phyloP scores from a whole-genome alignment of 805 yeast genomes.

The Candida chilensis region DNA sequence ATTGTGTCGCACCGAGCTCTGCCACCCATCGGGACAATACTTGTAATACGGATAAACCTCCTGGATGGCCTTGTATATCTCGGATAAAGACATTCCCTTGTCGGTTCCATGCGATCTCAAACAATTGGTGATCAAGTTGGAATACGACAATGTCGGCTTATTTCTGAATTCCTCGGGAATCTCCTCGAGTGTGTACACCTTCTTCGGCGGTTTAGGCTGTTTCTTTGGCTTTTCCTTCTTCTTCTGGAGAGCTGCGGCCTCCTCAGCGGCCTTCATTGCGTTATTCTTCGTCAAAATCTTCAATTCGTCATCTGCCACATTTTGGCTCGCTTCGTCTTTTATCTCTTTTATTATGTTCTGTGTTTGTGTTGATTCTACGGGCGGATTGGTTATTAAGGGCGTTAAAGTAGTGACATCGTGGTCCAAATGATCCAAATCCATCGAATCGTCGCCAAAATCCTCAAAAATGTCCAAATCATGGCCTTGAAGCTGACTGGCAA shows the following conservation, averaged over 20 bases:
- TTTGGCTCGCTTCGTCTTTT: too few species aligned
- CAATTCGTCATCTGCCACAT: too few species aligned
- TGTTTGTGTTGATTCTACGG: too few species aligned
- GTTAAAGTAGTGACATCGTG: constrained; percentile 30
- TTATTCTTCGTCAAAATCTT: too few species aligned
- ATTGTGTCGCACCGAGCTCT: constrained; percentile 86
- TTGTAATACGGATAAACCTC: constrained; percentile 85
- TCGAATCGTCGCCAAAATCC: constrained; percentile 16
- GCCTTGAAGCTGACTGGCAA: not conserved
- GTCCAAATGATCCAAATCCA: constrained; percentile 21
- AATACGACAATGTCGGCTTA: constrained; percentile 78
- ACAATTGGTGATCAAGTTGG: constrained; percentile 73
- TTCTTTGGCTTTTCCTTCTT: constrained; percentile 27
- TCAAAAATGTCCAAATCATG: constrained; percentile 1
- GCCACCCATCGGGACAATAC: constrained; percentile 98
- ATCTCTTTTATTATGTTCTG: too few species aligned
- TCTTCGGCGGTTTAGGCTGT: constrained; percentile 45
- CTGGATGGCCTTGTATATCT: constrained; percentile 79
- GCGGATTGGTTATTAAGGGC: too few species aligned
- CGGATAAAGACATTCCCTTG: constrained; percentile 74
- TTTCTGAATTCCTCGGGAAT: constrained; percentile 82
- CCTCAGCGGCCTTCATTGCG: too few species aligned
- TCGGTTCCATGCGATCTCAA: constrained; percentile 57
- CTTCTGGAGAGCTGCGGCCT: constrained; percentile 24
- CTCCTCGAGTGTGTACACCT: constrained; percentile 68